Conservation (phyloP, 108 stramenopile genomes). For the Fistulifera solaris region DNA sequence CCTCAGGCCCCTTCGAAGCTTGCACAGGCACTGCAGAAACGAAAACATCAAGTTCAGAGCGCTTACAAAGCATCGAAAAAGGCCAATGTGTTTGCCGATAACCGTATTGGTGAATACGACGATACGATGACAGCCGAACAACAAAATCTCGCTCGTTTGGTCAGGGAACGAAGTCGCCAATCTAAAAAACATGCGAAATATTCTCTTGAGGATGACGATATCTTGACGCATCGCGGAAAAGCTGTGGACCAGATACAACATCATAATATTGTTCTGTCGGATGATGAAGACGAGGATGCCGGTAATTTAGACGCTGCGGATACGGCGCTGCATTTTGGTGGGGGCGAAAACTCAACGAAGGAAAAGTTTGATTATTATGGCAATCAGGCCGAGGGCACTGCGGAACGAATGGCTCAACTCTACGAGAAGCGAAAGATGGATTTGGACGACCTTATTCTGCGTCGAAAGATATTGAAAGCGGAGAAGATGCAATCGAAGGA, state of each 20-base stretch:
- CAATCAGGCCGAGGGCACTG: constrained; percentile 12
- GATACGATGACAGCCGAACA: constrained; percentile 38
- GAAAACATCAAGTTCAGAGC: constrained; percentile 20
- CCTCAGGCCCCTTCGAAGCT: constrained; percentile 2
- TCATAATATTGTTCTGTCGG: constrained; percentile 50
- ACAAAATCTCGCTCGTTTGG: constrained; percentile 69
- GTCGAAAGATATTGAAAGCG: constrained; percentile 80
- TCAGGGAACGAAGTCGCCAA: constrained; percentile 58
- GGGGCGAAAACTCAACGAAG: constrained; percentile 23
- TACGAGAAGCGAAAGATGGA: constrained; percentile 75
- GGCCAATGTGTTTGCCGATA: constrained; percentile 63
- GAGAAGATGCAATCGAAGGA: constrained; percentile 81
- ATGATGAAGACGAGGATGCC: constrained; percentile 68
- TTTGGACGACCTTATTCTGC: constrained; percentile 82
- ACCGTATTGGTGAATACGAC: constrained; percentile 68
- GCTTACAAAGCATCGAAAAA: constrained; percentile 37
- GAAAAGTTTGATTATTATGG: constrained; percentile 43
- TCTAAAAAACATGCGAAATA: constrained; percentile 44
- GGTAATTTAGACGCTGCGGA: constrained; percentile 68
- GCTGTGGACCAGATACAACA: constrained; percentile 46
- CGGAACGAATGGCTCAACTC: constrained; percentile 36
- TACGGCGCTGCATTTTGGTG: constrained; percentile 89
- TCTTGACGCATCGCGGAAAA: constrained; percentile 84
- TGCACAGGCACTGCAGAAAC: constrained; percentile 25
- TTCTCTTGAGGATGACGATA: constrained; percentile 43